Evolutionary conservation across 306 rosid genomes (phyloP), one percentile per base, ranked within the genome.

Genomic region (Cucumis sativus): DNA sequence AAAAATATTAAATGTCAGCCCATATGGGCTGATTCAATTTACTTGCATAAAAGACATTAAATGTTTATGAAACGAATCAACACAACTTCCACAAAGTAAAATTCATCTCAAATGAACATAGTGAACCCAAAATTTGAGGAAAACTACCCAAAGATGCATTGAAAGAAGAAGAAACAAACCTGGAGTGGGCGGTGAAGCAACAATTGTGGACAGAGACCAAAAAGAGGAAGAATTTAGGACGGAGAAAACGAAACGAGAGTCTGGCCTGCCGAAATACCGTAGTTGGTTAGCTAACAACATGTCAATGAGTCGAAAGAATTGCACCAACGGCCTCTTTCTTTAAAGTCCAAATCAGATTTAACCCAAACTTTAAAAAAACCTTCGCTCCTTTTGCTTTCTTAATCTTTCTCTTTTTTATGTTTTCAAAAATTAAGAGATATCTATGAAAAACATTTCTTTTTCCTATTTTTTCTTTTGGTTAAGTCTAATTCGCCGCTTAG

Each of bases 121-220:
- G 49, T 8, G 12, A 43, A 69, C 10, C 57, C 33, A 43, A 21
- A 41, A 10, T 39, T 28, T 17, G 30, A n/a, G 30, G 33, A 39
- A 66, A 66, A 18, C 0, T 17, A 65, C 51, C 18, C 8, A 8
- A 7, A n/a, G 0, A 18, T 4, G 6, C 6, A 39, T 20, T 43
- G 74, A 70, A 47, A 15, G 3, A 69, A 39, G 11, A 23, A 45
- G 40, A 69, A 70, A 23, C 74, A 35, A 81, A 87, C 93, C 93
- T 83, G 89, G 78, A 17, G 85, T 80, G 6, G 86, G 76, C 51
- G 62, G 39, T 75, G 79, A 71, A 66, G 25, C 25, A 67, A 6
- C 12, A 23, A 8, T 28, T 49, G 8, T 71, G 59, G 12, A 21
- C 4, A 20, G 37, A 69, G 39, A 23, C n/a, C 75, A 7, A 13